These are phyloP conservation scores for Lasiosphaeriaceae sp. DNA, from an alignment of 495 filamentous ascomycete genomes.

Conservation along the genomic window DNA sequence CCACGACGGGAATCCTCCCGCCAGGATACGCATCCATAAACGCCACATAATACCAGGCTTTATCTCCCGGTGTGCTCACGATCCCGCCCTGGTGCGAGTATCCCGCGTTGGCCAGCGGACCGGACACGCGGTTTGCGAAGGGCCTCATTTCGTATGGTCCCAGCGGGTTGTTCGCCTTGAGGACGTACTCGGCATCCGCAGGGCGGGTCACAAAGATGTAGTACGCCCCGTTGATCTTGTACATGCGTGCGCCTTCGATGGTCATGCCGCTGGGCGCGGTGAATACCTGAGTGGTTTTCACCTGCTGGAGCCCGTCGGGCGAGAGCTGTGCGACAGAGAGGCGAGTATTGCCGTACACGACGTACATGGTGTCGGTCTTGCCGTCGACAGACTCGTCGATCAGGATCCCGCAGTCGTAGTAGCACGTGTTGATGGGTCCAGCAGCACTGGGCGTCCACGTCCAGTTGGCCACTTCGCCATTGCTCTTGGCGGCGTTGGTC, in stretches of 20 bases:
- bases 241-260: conserved; percentile 56
- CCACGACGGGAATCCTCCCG: conserved; percentile 56
- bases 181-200: conserved; percentile 42
- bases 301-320: conserved; percentile 40
- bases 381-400: conserved; percentile 45
- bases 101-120: conserved; percentile 44
- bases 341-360: conserved; percentile 49
- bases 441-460: conserved; percentile 28
- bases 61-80: conserved; percentile 46
- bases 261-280: conserved; percentile 27
- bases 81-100: conserved; percentile 54
- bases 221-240: conserved; percentile 51
- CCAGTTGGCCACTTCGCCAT: conserved; percentile 16
- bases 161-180: conserved; percentile 42
- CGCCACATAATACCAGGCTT: conserved; percentile 55
- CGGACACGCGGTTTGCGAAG: conserved; percentile 30
- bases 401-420: conserved; percentile 56
- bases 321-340: conserved; percentile 50
- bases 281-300: conserved; percentile 42
- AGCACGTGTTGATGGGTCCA: conserved; percentile 42
- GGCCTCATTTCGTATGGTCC: conserved; percentile 44
- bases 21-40: conserved; percentile 53
- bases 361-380: conserved; percentile 53
- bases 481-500: conserved; percentile 12
- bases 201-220: conserved; percentile 51